A percentile compares a stretch with the other conserved stretches of the same genome.
These are phyloP conservation scores for Aspergillus pseudotamarii DNA, from an alignment of 2,329 filamentous ascomycete species.

Conservation along the genomic window DNA sequence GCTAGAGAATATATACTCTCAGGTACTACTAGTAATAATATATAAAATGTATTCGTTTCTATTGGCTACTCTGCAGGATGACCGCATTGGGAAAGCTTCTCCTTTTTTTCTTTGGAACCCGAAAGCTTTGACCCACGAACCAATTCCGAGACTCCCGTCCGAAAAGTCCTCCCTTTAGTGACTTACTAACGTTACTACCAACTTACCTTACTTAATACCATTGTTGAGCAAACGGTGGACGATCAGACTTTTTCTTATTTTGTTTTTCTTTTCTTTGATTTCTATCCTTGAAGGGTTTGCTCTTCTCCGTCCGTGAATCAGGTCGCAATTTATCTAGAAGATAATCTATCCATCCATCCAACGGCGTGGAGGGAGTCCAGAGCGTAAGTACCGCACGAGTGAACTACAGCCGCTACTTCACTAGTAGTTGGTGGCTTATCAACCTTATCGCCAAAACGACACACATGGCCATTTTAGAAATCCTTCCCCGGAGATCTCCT, in stretches of 20 bases:
- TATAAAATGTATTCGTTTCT: too few species aligned
- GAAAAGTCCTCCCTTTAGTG: neutral
- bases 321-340: neutral
- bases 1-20: too few species aligned
- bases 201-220: neutral
- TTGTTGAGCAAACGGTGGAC: neutral
- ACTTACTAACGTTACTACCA: neutral
- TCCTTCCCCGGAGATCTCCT: slow-evolving; percentile 10
- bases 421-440: slow-evolving; percentile 8
- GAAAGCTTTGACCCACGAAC: neutral
- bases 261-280: neutral
- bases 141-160: neutral
- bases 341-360: neutral
- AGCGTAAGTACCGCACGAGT: neutral
- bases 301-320: too few species aligned
- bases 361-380: neutral
- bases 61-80: neutral
- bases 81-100: slow-evolving; percentile 4
- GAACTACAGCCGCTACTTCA: neutral
- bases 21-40: too few species aligned
- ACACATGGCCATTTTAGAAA: slow-evolving; percentile 8
- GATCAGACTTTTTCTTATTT: neutral
- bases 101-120: neutral
- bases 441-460: slow-evolving; percentile 10
- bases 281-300: too few species aligned